A percentile compares a stretch with the other conserved stretches of the same genome.
These are phyloP conservation scores for Citrus mangshanensis DNA, from an alignment of 345 rosid species.

Conservation along the genomic window DNA sequence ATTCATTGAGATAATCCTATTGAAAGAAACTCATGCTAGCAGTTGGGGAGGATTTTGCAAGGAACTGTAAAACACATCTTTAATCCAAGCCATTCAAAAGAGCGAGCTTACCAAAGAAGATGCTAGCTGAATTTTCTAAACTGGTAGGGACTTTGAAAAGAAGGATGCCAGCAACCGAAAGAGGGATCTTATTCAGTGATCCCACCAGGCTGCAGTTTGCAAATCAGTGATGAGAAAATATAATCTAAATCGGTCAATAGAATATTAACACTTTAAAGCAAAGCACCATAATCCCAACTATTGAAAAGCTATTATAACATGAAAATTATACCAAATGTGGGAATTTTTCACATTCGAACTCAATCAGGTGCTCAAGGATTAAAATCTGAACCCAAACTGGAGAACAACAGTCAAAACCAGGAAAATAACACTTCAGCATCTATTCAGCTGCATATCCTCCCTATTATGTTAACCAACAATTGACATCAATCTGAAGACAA, in stretches of 20 bases:
- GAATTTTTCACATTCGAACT: neutral
- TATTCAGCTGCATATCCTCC: neutral
- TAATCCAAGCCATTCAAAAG: neutral
- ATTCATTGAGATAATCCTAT: constrained; percentile 3
- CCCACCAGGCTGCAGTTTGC: constrained; percentile 81
- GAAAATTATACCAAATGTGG: neutral
- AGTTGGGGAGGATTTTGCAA: neutral
- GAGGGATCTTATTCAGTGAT: constrained; percentile 90
- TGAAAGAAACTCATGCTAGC: neutral
- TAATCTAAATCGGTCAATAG: neutral
- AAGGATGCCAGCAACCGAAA: constrained; percentile 80
- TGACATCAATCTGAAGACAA: neutral
- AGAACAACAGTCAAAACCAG: neutral
- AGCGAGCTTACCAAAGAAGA: constrained; percentile 69
- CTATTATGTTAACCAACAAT: neutral
- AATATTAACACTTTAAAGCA: neutral
- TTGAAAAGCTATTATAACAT: neutral
- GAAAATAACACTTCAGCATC: neutral
- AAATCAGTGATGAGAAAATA: constrained; percentile 13
- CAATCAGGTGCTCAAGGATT: neutral
- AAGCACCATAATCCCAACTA: neutral
- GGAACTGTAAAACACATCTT: neutral
- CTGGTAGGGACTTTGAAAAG: constrained; percentile 91
- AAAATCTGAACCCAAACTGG: neutral
- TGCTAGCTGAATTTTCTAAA: constrained; percentile 89